phyloP scores from a whole-genome alignment of 2,329 filamentous ascomycete species.

The Botrytis medusae region DNA sequence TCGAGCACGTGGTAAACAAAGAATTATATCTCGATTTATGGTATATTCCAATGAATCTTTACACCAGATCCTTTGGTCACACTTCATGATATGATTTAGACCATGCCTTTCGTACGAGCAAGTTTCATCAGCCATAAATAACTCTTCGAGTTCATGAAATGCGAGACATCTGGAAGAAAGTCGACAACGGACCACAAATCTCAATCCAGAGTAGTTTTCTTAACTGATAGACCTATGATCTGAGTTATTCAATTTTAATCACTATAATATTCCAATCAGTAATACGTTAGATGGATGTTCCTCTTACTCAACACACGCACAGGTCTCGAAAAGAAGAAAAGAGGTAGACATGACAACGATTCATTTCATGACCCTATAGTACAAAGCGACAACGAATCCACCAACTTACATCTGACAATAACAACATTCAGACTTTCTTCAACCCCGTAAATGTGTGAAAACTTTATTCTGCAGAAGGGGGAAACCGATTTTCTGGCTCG shows the following conservation, averaged over 20 bases:
- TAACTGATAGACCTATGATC: rapidly evolving
- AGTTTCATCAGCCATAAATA: not conserved
- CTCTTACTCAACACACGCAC: not conserved
- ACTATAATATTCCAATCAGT: rapidly evolving
- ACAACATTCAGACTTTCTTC: not conserved
- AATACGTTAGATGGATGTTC: rapidly evolving
- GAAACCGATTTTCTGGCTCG: not conserved
- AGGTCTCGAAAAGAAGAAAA: not conserved
- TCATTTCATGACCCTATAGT: not conserved
- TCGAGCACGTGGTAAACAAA: not conserved
- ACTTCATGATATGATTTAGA: not conserved
- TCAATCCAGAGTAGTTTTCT: not conserved
- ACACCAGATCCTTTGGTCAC: not conserved
- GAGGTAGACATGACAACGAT: not conserved
- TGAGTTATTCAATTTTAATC: not conserved
- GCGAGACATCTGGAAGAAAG: not conserved
- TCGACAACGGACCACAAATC: rapidly evolving
- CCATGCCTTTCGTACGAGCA: not conserved
- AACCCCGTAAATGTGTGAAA: not conserved
- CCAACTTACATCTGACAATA: not conserved
- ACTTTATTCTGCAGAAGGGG: not conserved
- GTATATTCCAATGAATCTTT: not conserved
- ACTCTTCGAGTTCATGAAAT: not conserved
- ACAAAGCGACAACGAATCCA: not conserved
- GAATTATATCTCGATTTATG: not conserved